Evolutionary conservation across 257 asterid genomes (phyloP).

Genomic region (Nicotiana attenuata): DNA sequence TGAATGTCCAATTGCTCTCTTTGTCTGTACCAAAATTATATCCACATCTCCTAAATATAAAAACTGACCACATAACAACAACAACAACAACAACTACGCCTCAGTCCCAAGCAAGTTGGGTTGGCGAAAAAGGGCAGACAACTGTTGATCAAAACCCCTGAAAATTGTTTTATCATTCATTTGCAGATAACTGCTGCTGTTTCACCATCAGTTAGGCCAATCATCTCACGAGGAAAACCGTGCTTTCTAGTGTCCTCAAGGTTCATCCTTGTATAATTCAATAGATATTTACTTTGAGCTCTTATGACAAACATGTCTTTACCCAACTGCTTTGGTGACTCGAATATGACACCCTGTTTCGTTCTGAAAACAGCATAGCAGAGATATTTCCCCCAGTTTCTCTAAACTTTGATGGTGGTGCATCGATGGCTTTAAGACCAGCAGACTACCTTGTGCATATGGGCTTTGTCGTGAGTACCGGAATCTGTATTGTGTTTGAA

Average conservation of each 20-base stretch:
- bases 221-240: constrained; percentile 45
- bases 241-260: constrained; percentile 60
- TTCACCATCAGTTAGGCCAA: constrained; percentile 46
- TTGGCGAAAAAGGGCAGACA: no score
- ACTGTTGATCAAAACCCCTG: not conserved
- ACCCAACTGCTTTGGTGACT: constrained; percentile 1
- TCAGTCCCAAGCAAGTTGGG: no score
- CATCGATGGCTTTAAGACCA: constrained; percentile 66
- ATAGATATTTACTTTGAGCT: not conserved
- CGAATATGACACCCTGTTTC: not conserved
- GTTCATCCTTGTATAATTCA: constrained; percentile 24
- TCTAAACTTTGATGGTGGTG: constrained; percentile 70
- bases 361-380: constrained; percentile 39
- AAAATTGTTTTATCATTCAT: constrained; percentile 3
- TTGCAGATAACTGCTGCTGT: constrained; percentile 66
- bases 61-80: not conserved
- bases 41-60: not conserved
- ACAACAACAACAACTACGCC: no score
- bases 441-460: constrained; percentile 59
- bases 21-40: not conserved
- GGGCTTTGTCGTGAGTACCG: constrained; percentile 61
- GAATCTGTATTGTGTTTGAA: not conserved
- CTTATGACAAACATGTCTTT: not conserved
- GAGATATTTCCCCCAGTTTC: constrained; percentile 67
- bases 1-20: not conserved